Evolutionary conservation across 176 grass and related monocot genomes (phyloP), one percentile per base, ranked within the genome.

Genomic region (Avena insularis): DNA sequence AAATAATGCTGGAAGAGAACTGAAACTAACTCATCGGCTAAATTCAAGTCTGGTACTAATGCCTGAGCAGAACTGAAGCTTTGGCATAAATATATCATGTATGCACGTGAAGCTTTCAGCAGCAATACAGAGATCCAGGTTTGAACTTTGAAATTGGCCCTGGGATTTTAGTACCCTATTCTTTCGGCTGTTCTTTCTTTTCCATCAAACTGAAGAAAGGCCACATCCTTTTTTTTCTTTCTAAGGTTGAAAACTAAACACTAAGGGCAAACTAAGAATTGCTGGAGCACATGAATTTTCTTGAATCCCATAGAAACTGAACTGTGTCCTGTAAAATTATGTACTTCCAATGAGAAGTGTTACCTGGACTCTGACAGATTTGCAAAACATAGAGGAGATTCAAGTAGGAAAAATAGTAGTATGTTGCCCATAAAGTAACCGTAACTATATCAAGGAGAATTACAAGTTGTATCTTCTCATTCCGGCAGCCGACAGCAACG

Each of bases 381-480:
- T 31, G 45, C 43, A 33, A 49, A 71, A 50, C 53, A 86, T 50
- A 50, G 12, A 50, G 47, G 47, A 53, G 47, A 29, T 9, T 53
- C 72, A 75, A 75, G 49, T 75, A 75, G 70, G 17, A 61, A 80
- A 29, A 47, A 14, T 12, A 51, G 60, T 82, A 87, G 78, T 59
- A 14, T n/a, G 31, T 16, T 76, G 40, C 31, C 71, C 45, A 71
- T 4, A 48, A 57, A 71, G 9, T 71, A 60, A 59, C 57, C 4
- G 43, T 36, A 29, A 51, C 49, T 76, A 76, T 53, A 80, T 48
- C 54, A 80, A 61, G 66, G 38, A 71, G 53, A 72, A 72, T 60
- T 25, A 12, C 70, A 50, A 29, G 25, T 75, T 64, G 57, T 25
- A n/a, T 38, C 57, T n/a, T 76, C 57, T 63, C 71, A 27, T 50